A percentile compares a stretch with the other conserved stretches of the same genome.
Evolutionary conservation across 305 asterid species (phyloP).

Genomic region (Lippia alba): DNA sequence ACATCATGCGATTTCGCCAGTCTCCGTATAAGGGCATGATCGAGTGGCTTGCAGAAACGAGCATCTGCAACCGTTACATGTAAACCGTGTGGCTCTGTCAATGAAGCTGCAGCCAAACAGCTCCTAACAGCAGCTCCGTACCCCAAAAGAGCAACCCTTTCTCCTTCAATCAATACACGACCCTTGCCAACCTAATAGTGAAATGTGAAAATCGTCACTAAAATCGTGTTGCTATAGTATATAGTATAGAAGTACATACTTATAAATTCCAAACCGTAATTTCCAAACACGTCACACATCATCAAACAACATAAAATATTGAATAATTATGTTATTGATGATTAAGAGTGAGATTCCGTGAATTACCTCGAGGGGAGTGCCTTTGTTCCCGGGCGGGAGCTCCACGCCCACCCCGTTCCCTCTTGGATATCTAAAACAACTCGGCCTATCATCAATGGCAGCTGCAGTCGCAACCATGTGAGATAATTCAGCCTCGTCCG

Average conservation of each 20-base stretch:
- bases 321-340: not conserved
- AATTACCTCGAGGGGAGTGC: constrained; percentile 81
- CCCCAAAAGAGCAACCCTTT: constrained; percentile 87
- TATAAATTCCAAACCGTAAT: too few relatives aligned
- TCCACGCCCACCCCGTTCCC: constrained; percentile 92
- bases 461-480: constrained; percentile 99
- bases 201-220: constrained; percentile 5
- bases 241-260: too few relatives aligned
- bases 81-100: constrained; percentile 64
- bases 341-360: not conserved
- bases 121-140: constrained; percentile 89
- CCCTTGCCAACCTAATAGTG: constrained; percentile 77
- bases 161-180: constrained; percentile 80
- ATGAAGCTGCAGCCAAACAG: constrained; percentile 87
- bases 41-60: constrained; percentile 95
- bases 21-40: constrained; percentile 71
- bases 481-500: constrained; percentile 86
- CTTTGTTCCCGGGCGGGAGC: constrained; percentile 87
- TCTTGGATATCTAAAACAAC: constrained; percentile 93
- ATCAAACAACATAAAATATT: too few relatives aligned
- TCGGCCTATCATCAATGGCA: constrained; percentile 89
- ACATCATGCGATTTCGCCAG: constrained; percentile 87
- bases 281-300: too few relatives aligned
- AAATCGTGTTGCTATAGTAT: too few relatives aligned
- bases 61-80: constrained; percentile 91